Base-by-base conservation (phyloP, 495 filamentous ascomycete species). In the Durotheca rogersii region DNA sequence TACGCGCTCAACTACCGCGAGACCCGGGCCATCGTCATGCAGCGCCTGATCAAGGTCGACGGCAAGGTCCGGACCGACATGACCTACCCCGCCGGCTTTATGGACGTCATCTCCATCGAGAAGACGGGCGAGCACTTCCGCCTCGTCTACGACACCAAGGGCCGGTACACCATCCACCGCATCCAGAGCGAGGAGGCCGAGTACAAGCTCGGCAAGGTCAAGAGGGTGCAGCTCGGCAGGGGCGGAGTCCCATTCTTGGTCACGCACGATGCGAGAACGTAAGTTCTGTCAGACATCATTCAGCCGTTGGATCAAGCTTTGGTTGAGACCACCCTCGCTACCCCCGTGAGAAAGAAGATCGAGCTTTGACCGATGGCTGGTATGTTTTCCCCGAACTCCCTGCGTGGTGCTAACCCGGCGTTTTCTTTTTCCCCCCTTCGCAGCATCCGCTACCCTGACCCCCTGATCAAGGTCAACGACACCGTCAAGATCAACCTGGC, bases 261-360 rank as follows among this genome's bases (percentile, higher is more conserved):
- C 87, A 97, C 94, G 89, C 94, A 97, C 85, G 93, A 98, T 89
- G 93, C 94, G 78, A 84, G 93, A 88, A 98, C 94, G 91, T 96
- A 78, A 93, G 91, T 83, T 83, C 80, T 86, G 76, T 82, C 84
- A 81, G 80, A 85, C 82, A 87, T 91, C 90, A 88, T 85, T 95
- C 90, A 95, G 90, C 84, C 90, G 90, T 95, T 94, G 89, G 90
- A 90, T 87, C 89, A 93, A 91, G 86, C 80, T 92, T 91, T 90
- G 87, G 88, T 83, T 77, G 84, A 86, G n/a, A 66, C 62, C 62
- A 66, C 64, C 58, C 55, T 64, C 60, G n/a, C 53, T 41, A 50
- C 55, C 39, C 32, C 47, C 47, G 45, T 55, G 57, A 47, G 41
- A 52, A 47, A 47, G 41, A 52, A 47, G 47, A 54, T 62, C 55